Percentiles rank a stretch among this genome's conserved stretches.
phyloP scores from a whole-genome alignment of 2,329 filamentous ascomycete genomes.

The Colletotrichum coccodes region DNA sequence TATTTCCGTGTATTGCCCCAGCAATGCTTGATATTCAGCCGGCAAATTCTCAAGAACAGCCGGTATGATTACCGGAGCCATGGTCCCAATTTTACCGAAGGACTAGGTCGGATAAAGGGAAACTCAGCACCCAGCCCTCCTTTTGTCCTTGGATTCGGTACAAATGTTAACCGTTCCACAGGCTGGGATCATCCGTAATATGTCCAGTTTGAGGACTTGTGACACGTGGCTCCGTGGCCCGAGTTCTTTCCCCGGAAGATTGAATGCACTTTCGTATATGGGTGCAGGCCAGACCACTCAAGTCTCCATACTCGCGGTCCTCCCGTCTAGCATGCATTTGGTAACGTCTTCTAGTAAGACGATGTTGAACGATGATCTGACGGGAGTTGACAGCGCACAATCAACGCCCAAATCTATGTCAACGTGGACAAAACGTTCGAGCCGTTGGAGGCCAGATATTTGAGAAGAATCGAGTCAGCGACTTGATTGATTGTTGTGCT shows the following conservation, averaged over 20 bases:
- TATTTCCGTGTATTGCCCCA: too few species aligned
- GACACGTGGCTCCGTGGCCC: constrained; percentile 39
- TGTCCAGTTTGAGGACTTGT: constrained; percentile 48
- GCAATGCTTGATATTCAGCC: neutral
- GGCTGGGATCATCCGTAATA: constrained; percentile 46
- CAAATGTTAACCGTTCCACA: constrained; percentile 44
- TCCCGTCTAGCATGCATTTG: constrained; percentile 22
- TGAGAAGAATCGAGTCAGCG: constrained; percentile 37
- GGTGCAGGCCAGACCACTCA: constrained; percentile 43
- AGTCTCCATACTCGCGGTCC: constrained; percentile 33
- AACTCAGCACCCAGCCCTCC: constrained; percentile 44
- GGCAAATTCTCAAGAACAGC: neutral
- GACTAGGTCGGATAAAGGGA: constrained; percentile 43
- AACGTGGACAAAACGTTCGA: constrained; percentile 36
- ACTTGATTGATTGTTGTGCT: constrained; percentile 37
- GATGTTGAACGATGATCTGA: constrained; percentile 35
- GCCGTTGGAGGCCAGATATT: constrained; percentile 36
- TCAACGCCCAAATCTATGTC: constrained; percentile 35
- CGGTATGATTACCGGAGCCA: too few species aligned
- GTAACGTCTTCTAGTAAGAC: constrained; percentile 39
- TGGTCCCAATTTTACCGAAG: constrained; percentile 28
- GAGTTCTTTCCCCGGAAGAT: constrained; percentile 40
- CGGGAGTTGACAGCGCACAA: constrained; percentile 37
- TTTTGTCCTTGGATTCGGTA: constrained; percentile 36
- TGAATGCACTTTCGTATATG: constrained; percentile 32